A percentile compares a stretch with the other conserved stretches of the same genome.
Conservation (phyloP, 2,329 filamentous ascomycete species). For the Fusarium sp. region DNA sequence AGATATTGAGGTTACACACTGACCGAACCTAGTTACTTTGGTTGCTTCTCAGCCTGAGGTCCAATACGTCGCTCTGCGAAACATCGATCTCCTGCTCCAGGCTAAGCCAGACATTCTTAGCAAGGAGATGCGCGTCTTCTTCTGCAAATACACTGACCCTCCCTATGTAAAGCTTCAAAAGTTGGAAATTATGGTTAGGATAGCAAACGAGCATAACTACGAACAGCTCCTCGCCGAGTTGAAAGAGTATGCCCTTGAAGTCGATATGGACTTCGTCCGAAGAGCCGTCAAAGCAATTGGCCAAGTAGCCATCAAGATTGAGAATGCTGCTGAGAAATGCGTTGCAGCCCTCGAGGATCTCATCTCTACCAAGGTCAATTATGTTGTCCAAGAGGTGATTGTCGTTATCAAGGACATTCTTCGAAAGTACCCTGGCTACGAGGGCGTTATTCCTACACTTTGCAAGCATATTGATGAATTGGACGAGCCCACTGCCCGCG, state of each 20-base stretch:
- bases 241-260: constrained; percentile 97
- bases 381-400: constrained; percentile 97
- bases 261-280: constrained; percentile 98
- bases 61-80: constrained; percentile 94
- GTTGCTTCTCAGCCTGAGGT: constrained; percentile 96
- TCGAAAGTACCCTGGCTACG: constrained; percentile 95
- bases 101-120: constrained; percentile 96
- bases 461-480: constrained; percentile 97
- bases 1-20: not conserved
- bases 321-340: constrained; percentile 92
- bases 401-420: constrained; percentile 99
- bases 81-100: constrained; percentile 95
- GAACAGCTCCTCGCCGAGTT: constrained; percentile 93
- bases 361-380: constrained; percentile 98
- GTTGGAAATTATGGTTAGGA: constrained; percentile 98
- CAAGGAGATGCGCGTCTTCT: constrained; percentile 98
- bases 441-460: constrained; percentile 95
- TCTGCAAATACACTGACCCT: constrained; percentile 99
- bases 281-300: constrained; percentile 95
- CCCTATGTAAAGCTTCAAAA: constrained; percentile 98
- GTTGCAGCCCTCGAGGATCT: constrained; percentile 93
- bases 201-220: constrained; percentile 96
- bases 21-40: constrained; percentile 75
- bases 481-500: constrained; percentile 91
- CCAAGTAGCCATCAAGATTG: constrained; percentile 98